A percentile compares a stretch with the other conserved stretches of the same genome.
Evolutionary conservation across 179 eudicot genomes (phyloP).

Genomic region (Kewa caespitosa): DNA sequence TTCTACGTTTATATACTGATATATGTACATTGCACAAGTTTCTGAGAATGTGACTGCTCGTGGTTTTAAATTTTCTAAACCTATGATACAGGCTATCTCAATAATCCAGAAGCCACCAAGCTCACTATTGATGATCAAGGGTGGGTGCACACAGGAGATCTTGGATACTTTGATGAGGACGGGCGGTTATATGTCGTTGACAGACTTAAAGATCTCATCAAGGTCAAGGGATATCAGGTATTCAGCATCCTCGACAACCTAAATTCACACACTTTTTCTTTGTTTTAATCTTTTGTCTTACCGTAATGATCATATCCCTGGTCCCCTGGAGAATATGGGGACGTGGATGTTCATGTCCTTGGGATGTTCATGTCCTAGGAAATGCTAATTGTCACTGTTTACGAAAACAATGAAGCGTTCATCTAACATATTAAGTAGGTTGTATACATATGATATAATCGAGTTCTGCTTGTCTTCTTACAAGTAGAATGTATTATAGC

Average conservation of each 20-base stretch:
- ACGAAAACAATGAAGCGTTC: too few species aligned
- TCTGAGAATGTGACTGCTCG: constrained; percentile 7
- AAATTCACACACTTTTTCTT: too few species aligned
- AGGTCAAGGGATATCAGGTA: constrained; percentile 81
- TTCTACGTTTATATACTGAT: not conserved
- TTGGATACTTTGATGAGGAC: constrained; percentile 67
- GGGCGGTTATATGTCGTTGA: constrained; percentile 71
- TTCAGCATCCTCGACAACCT: not conserved
- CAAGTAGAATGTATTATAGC: too few species aligned
- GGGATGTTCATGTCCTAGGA: too few species aligned
- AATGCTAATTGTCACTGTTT: too few species aligned
- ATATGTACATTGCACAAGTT: not conserved
- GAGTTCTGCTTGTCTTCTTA: too few species aligned
- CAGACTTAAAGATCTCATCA: constrained; percentile 74
- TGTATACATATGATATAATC: too few species aligned
- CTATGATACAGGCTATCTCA: constrained; percentile 47
- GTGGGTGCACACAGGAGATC: constrained; percentile 82
- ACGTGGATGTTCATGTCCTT: too few species aligned
- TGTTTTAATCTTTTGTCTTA: too few species aligned
- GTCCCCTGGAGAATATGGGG: too few species aligned
- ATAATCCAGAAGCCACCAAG: constrained; percentile 58
- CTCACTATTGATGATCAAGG: constrained; percentile 60
- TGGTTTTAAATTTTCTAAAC: not conserved
- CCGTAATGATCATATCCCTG: too few species aligned
- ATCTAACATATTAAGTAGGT: too few species aligned